These are phyloP conservation scores for Blastobotrys muscicola DNA, from an alignment of 805 yeast species.

Conservation along the genomic window DNA sequence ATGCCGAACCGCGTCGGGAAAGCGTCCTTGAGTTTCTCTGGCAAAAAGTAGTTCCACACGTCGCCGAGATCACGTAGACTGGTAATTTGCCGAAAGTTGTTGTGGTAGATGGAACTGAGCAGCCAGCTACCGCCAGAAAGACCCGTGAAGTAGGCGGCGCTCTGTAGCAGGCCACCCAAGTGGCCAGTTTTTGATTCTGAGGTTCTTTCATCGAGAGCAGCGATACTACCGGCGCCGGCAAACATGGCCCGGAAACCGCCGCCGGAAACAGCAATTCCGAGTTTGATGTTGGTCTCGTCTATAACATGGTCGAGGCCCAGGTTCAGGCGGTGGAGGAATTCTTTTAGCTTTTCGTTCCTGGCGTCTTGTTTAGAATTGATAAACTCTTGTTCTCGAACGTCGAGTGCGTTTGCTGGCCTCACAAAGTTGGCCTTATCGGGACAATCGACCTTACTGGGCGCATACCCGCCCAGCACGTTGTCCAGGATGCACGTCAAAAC, in stretches of 20 bases:
- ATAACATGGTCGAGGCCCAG: constrained; percentile 43
- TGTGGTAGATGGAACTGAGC: constrained; percentile 53
- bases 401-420: no score
- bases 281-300: constrained; percentile 8
- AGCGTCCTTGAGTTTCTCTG: neutral
- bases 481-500: no score
- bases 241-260: constrained; percentile 91
- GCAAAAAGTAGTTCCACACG: constrained; percentile 41
- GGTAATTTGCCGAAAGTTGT: constrained; percentile 63
- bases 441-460: no score
- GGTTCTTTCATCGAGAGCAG: constrained; percentile 70
- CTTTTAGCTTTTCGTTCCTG: constrained; percentile 47
- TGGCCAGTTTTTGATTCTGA: constrained; percentile 28
- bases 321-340: constrained; percentile 61
- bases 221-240: constrained; percentile 70
- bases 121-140: constrained; percentile 83
- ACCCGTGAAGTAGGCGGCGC: constrained; percentile 61
- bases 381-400: no score
- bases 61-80: constrained; percentile 37
- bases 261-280: constrained; percentile 56
- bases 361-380: no score
- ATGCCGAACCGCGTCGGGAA: neutral
- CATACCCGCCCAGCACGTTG: no score
- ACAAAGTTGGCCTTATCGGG: no score
- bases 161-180: constrained; percentile 62